A percentile compares a stretch with the other conserved stretches of the same genome.
Evolutionary conservation across 768 basidiomycete genomes (phyloP).

Genomic region (Hericium coralloides): DNA sequence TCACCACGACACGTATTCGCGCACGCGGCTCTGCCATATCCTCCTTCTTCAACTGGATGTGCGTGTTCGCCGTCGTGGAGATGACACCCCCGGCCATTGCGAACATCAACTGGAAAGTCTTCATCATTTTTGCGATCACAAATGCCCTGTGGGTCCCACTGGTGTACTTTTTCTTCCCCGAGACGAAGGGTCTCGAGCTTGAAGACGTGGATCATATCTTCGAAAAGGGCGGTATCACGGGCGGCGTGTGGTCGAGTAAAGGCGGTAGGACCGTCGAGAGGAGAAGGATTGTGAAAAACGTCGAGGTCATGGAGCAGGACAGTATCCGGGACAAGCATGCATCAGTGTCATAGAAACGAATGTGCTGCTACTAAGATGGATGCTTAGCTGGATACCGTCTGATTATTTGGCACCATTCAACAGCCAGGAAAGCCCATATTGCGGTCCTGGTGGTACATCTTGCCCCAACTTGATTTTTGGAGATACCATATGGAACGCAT

Average conservation of each 20-base stretch:
- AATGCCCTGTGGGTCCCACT: slow-evolving; percentile 36
- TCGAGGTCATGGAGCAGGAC: neutral
- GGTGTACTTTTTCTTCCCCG: slow-evolving; percentile 25
- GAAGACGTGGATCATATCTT: slow-evolving; percentile 33
- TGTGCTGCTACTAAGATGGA: too few relatives aligned
- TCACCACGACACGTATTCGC: slow-evolving; percentile 29
- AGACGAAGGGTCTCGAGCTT: slow-evolving; percentile 30
- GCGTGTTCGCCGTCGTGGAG: slow-evolving; percentile 30
- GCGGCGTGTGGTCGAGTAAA: slow-evolving; percentile 29
- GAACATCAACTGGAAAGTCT: slow-evolving; percentile 34
- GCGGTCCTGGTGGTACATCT: too few relatives aligned
- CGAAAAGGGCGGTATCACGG: slow-evolving; percentile 33
- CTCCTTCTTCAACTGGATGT: slow-evolving; percentile 18
- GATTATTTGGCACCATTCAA: too few relatives aligned
- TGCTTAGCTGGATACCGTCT: too few relatives aligned
- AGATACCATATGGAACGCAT: too few relatives aligned
- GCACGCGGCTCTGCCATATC: slow-evolving; percentile 27
- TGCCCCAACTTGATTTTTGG: too few relatives aligned
- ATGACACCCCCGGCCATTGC: slow-evolving; percentile 34
- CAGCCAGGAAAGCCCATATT: too few relatives aligned
- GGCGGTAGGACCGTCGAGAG: slow-evolving; percentile 16
- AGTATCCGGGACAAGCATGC: neutral
- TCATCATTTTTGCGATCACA: slow-evolving; percentile 37
- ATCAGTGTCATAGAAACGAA: neutral
- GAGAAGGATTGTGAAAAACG: neutral